A percentile compares a stretch with the other conserved stretches of the same genome.
Evolutionary conservation across 805 yeast species (phyloP).

Genomic region (Ogataea sp.): DNA sequence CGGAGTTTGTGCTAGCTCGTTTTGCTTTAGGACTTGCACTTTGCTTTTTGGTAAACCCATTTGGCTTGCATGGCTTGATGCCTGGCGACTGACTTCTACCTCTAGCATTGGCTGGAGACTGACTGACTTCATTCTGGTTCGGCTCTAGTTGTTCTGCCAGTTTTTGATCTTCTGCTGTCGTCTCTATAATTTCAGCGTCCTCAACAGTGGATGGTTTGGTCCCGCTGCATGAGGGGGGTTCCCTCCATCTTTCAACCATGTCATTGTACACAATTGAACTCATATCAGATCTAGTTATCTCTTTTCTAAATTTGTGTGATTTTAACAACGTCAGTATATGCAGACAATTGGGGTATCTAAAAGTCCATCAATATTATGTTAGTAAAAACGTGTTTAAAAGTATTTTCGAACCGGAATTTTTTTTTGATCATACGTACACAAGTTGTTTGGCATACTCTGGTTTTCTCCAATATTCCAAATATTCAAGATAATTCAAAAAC

Average conservation of each 20-base stretch:
- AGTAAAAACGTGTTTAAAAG: too few species aligned
- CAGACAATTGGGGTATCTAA: constrained; percentile 75
- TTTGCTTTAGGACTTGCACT: not conserved
- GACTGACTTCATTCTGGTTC: not conserved
- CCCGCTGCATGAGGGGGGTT: too few species aligned
- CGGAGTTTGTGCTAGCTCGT: too few species aligned
- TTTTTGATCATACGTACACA: constrained; percentile 37
- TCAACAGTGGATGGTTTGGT: too few species aligned
- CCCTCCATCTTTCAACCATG: constrained; percentile 68
- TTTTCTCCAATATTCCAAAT: constrained; percentile 78
- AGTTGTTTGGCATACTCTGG: constrained; percentile 63
- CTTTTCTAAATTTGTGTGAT: constrained; percentile 42
- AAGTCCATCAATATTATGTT: constrained; percentile 8
- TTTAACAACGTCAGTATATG: constrained; percentile 65
- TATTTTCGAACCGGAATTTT: too few species aligned
- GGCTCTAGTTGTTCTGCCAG: too few species aligned
- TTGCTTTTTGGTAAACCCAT: not conserved
- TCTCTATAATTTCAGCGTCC: constrained; percentile 3
- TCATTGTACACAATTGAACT: constrained; percentile 59
- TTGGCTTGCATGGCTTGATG: too few species aligned
- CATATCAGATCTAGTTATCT: constrained; percentile 48
- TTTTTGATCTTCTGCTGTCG: not conserved
- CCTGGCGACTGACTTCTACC: too few species aligned
- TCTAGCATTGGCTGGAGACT: not conserved
- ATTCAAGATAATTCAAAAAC: constrained; percentile 69